Evolutionary conservation across 495 filamentous ascomycete species (phyloP).

Genomic region (Amorphotheca resinae): DNA sequence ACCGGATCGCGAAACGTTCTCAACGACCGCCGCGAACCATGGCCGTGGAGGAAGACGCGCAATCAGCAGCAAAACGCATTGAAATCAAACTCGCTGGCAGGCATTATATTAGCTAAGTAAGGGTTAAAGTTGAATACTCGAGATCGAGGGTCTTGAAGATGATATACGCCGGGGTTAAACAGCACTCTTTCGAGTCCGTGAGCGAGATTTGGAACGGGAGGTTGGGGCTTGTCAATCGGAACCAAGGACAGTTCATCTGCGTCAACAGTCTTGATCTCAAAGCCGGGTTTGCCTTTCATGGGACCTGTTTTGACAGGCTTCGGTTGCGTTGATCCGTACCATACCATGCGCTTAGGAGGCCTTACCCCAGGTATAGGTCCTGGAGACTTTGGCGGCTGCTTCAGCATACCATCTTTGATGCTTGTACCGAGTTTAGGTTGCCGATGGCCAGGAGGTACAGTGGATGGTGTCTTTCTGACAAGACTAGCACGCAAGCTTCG

Average conservation of each 20-base stretch:
- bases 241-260: slow-evolving; percentile 20
- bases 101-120: slow-evolving; percentile 83
- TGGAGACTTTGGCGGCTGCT: background rate
- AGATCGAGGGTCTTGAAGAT: slow-evolving; percentile 78
- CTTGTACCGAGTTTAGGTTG: background rate
- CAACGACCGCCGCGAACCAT: no score
- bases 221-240: slow-evolving; percentile 38
- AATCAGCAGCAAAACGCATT: no score
- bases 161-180: slow-evolving; percentile 91
- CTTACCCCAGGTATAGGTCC: no score
- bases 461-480: background rate
- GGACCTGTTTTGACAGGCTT: background rate
- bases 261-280: slow-evolving; percentile 20
- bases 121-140: slow-evolving; percentile 92
- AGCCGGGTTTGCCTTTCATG: background rate
- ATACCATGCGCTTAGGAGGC: background rate
- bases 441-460: background rate
- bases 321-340: background rate
- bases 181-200: slow-evolving; percentile 81
- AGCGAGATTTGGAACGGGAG: slow-evolving; percentile 55
- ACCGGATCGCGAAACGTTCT: background rate
- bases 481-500: background rate
- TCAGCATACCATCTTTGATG: background rate
- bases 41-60: no score
- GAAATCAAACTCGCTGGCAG: slow-evolving; percentile 45